phyloP scores from a whole-genome alignment of 2,329 filamentous ascomycete genomes.

The Penicillium sp. region DNA sequence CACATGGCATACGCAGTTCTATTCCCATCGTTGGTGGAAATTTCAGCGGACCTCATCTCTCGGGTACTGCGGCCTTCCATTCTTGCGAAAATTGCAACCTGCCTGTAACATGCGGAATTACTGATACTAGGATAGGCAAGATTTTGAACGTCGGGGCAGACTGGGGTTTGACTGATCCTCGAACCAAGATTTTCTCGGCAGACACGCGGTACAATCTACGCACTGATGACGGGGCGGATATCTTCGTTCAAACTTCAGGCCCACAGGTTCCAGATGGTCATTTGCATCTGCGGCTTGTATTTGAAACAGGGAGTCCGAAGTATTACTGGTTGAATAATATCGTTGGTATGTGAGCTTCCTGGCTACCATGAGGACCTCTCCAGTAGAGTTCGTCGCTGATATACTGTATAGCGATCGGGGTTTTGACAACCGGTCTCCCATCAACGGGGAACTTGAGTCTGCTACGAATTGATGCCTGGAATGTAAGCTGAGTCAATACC shows the following conservation, averaged over 20 bases:
- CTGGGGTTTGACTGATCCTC: constrained; percentile 30
- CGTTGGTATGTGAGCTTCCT: constrained; percentile 22
- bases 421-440: constrained; percentile 20
- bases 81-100: too few relatives aligned
- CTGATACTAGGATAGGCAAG: constrained; percentile 17
- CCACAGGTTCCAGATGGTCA: constrained; percentile 25
- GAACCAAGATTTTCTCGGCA: constrained; percentile 31
- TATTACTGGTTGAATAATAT: constrained; percentile 38
- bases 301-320: constrained; percentile 29
- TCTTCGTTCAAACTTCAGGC: constrained; percentile 30
- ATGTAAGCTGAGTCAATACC: constrained; percentile 23
- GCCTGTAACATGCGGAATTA: too few relatives aligned
- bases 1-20: constrained; percentile 26
- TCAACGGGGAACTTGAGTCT: constrained; percentile 14
- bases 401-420: constrained; percentile 25
- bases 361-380: background rate
- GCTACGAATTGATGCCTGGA: constrained; percentile 33
- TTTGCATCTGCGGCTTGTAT: constrained; percentile 30
- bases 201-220: constrained; percentile 36
- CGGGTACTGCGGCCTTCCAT: constrained; percentile 11
- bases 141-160: constrained; percentile 34
- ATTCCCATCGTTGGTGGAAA: constrained; percentile 36
- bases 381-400: background rate
- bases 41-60: constrained; percentile 32
- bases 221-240: constrained; percentile 31